Evolutionary conservation across 495 filamentous ascomycete species (phyloP).

Genomic region (Lasiosphaeria hispida): DNA sequence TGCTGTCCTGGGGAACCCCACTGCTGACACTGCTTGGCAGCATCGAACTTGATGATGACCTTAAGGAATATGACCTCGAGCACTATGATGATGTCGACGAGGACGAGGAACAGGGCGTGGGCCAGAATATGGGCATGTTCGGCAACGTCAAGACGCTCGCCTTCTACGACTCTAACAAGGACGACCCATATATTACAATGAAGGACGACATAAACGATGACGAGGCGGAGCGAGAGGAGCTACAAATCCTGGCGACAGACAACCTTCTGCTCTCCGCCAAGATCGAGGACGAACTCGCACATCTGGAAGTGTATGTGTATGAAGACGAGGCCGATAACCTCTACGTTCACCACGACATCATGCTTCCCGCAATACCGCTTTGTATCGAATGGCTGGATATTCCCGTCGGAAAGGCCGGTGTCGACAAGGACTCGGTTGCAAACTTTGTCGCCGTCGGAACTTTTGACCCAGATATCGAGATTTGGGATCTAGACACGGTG

Average conservation of each 20-base stretch:
- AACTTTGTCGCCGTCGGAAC: slow-evolving; percentile 96
- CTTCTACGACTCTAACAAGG: slow-evolving; percentile 87
- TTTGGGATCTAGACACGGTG: slow-evolving; percentile 94
- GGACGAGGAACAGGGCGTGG: slow-evolving; percentile 58
- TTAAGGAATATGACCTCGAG: slow-evolving; percentile 93
- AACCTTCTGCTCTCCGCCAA: slow-evolving; percentile 89
- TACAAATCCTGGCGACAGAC: slow-evolving; percentile 88
- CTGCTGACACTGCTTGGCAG: slow-evolving; percentile 29
- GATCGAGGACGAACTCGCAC: slow-evolving; percentile 94
- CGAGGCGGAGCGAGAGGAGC: slow-evolving; percentile 86
- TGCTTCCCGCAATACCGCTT: slow-evolving; percentile 95
- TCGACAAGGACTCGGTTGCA: slow-evolving; percentile 57
- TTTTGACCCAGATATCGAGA: slow-evolving; percentile 97
- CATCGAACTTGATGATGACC: slow-evolving; percentile 64
- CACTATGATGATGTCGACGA: slow-evolving; percentile 87
- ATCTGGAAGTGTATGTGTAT: slow-evolving; percentile 96
- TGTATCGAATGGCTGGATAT: slow-evolving; percentile 94
- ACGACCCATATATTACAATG: slow-evolving; percentile 94
- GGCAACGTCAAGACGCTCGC: slow-evolving; percentile 89
- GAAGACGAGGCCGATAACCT: slow-evolving; percentile 92
- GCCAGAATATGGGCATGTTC: slow-evolving; percentile 81
- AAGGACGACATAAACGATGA: slow-evolving; percentile 65
- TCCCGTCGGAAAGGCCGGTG: slow-evolving; percentile 67
- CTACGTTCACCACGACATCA: slow-evolving; percentile 99
- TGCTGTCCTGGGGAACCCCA: neutral